Conservation (phyloP, 1,284 basidiomycete species). For the Irpex sp. region DNA sequence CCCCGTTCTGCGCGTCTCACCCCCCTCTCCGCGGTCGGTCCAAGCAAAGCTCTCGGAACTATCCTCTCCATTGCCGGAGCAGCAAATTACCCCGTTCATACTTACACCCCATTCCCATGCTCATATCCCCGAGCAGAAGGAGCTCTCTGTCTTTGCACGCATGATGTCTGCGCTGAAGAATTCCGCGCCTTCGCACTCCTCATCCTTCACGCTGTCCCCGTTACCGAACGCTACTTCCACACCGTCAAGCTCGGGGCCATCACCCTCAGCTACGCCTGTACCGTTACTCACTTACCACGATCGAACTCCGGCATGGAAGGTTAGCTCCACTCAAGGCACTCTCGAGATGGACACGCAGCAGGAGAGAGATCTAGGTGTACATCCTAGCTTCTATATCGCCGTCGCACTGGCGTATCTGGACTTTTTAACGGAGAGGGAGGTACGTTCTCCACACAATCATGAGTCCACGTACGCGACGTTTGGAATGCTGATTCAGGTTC, state of each 20-base stretch:
- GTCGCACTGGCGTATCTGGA: conserved; percentile 71
- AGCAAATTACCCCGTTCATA: conserved; percentile 56
- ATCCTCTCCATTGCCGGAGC: conserved; percentile 11
- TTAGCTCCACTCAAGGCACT: conserved; percentile 53
- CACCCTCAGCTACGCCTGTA: conserved; percentile 17
- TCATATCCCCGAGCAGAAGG: conserved; percentile 31
- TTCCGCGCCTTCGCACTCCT: conserved; percentile 54
- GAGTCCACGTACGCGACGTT: neutral
- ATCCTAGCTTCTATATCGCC: conserved; percentile 73
- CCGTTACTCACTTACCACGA: conserved; percentile 65
- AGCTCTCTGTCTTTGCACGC: conserved; percentile 50
- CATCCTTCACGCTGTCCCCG: conserved; percentile 60
- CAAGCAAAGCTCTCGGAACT: conserved; percentile 37
- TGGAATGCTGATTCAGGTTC: neutral
- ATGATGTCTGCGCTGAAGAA: conserved; percentile 55
- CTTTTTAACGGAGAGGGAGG: conserved; percentile 73
- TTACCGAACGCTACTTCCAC: conserved; percentile 27
- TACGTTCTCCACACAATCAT: conserved; percentile 28
- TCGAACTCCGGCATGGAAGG: conserved; percentile 60
- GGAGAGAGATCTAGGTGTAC: conserved; percentile 60
- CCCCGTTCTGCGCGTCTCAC: conserved; percentile 33
- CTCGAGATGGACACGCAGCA: conserved; percentile 60
- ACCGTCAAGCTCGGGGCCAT: conserved; percentile 22
- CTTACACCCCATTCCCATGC: conserved; percentile 50
- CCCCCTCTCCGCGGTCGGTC: conserved; percentile 42